phyloP scores from a whole-genome alignment of 768 basidiomycete genomes.

The Pleurotus giganteus region DNA sequence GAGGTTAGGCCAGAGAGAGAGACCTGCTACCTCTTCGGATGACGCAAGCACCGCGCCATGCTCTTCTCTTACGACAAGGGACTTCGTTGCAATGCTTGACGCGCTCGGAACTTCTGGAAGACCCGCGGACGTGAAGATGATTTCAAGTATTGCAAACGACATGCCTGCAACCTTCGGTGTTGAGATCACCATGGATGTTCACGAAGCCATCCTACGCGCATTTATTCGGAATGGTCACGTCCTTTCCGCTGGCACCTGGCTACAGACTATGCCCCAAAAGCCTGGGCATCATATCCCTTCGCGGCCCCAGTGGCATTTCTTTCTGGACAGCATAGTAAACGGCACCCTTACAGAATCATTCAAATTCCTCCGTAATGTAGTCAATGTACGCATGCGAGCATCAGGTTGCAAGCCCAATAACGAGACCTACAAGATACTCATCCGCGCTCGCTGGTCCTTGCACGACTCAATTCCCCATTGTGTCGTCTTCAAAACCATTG shows the following conservation, averaged over 20 bases:
- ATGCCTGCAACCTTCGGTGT: conserved; percentile 46
- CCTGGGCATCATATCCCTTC: conserved; percentile 45
- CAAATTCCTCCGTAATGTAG: conserved; percentile 31
- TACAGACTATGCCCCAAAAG: conserved; percentile 50
- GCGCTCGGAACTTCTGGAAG: conserved; percentile 51
- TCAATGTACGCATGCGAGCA: conserved; percentile 31
- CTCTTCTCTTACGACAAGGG: conserved; percentile 25
- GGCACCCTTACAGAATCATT: conserved; percentile 18
- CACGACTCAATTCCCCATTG: conserved; percentile 32
- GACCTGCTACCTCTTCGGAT: conserved; percentile 16
- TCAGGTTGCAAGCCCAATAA: conserved; percentile 36
- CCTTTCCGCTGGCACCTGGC: conserved; percentile 46
- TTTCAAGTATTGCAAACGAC: conserved; percentile 51
- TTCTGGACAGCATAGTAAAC: conserved; percentile 37
- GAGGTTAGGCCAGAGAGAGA: conserved; percentile 12
- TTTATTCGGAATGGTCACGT: conserved; percentile 44
- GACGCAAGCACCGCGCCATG: conserved; percentile 20
- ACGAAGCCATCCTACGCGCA: conserved; percentile 46
- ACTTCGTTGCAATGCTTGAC: conserved; percentile 40
- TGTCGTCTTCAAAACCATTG: conserved; percentile 35
- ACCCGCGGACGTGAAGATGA: conserved; percentile 50
- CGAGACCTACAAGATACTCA: conserved; percentile 35
- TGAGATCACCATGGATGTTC: conserved; percentile 41
- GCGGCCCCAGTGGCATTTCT: conserved; percentile 52
- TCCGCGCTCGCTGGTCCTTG: conserved; percentile 30